These are phyloP conservation scores for Moesziomyces parantarcticus DNA, from an alignment of 1,284 basidiomycete species.

Conservation along the genomic window DNA sequence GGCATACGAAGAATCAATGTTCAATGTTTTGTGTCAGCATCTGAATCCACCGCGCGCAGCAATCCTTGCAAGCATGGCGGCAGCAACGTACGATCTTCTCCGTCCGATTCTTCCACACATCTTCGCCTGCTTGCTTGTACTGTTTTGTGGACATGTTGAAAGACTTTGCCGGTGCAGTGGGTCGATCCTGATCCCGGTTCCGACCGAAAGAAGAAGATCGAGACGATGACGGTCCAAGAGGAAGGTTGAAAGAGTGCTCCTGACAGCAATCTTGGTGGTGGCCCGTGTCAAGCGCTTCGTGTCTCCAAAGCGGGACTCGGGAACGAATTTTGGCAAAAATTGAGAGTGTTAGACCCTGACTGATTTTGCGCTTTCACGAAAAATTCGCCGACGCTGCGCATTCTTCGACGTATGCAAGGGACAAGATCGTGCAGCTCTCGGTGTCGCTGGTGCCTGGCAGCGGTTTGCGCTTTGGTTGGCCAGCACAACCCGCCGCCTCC, in stretches of 20 bases:
- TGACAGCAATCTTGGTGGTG: neutral
- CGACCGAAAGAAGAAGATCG: too few relatives aligned
- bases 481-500: neutral
- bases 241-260: too few relatives aligned
- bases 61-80: neutral
- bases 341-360: neutral
- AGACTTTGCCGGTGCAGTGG: too few relatives aligned
- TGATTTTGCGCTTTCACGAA: neutral
- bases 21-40: neutral
- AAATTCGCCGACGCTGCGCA: constrained; percentile 13
- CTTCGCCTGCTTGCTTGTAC: constrained; percentile 64
- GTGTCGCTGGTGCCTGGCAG: neutral
- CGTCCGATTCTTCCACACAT: constrained; percentile 66
- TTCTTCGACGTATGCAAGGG: constrained; percentile 53
- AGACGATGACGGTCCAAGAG: too few relatives aligned
- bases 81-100: constrained; percentile 64
- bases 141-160: constrained; percentile 55
- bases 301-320: constrained; percentile 6
- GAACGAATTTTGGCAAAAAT: neutral
- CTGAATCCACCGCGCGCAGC: neutral
- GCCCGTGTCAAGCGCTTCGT: constrained; percentile 11
- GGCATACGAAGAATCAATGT: neutral
- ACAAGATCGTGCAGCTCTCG: constrained; percentile 13
- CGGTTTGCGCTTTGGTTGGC: neutral
- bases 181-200: too few relatives aligned